phyloP scores from a whole-genome alignment of 371 early-diverging fungal species.

The Phascolomyces articulosus region DNA sequence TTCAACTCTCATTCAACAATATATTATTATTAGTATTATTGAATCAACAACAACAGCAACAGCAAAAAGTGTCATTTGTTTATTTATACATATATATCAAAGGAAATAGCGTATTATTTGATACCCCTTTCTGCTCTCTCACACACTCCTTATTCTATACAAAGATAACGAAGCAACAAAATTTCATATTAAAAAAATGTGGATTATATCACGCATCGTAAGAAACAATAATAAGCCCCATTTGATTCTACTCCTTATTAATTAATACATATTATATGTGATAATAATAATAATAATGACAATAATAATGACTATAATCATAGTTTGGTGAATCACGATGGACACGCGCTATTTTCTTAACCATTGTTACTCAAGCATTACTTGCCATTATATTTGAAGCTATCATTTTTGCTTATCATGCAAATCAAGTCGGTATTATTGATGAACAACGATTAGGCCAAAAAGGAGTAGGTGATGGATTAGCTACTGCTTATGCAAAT shows the following conservation, averaged over 20 bases:
- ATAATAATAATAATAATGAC: background rate
- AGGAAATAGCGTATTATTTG: too few species aligned
- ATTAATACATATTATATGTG: too few species aligned
- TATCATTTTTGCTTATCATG: slow-evolving; percentile 40
- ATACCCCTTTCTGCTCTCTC: background rate
- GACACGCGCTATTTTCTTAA: slow-evolving; percentile 49
- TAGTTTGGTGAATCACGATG: slow-evolving; percentile 59
- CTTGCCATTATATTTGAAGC: slow-evolving; percentile 50
- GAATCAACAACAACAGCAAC: too few species aligned
- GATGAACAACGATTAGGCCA: slow-evolving; percentile 35
- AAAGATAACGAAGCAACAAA: too few species aligned
- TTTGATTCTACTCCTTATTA: too few species aligned
- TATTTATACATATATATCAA: too few species aligned
- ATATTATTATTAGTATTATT: too few species aligned
- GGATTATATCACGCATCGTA: slow-evolving; percentile 49
- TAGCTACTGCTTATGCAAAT: slow-evolving; percentile 42
- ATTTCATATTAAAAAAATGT: slow-evolving; percentile 28
- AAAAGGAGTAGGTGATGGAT: slow-evolving; percentile 9
- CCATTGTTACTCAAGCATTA: slow-evolving; percentile 39
- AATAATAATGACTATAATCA: background rate
- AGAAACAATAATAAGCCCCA: slow-evolving; percentile 11
- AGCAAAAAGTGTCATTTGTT: too few species aligned
- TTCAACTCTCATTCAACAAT: too few species aligned
- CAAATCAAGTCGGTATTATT: slow-evolving; percentile 43
- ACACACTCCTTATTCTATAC: background rate